Evolutionary conservation across 306 rosid species (phyloP).

Genomic region (Oemleria cerasiformis): DNA sequence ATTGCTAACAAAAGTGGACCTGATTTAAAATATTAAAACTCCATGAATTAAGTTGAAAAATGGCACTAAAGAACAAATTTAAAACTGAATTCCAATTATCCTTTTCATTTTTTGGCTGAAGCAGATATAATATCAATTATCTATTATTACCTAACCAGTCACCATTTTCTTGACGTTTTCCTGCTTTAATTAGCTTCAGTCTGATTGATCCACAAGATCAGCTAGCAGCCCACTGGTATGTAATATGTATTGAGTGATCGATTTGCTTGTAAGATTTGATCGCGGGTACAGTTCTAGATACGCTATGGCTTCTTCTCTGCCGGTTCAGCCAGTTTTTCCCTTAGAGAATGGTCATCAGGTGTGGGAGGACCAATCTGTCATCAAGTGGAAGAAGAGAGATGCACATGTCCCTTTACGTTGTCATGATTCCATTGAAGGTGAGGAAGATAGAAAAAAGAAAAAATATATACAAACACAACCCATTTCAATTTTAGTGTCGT

Average conservation of each 20-base stretch:
- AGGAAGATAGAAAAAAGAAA: not conserved
- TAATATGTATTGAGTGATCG: not conserved
- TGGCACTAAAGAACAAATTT: no score
- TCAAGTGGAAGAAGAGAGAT: slow-evolving; percentile 91
- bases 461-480: not conserved
- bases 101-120: no score
- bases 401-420: slow-evolving; percentile 77
- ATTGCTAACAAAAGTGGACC: no score
- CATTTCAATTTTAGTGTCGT: not conserved
- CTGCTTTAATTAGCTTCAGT: not conserved
- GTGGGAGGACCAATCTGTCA: slow-evolving; percentile 90
- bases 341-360: slow-evolving; percentile 52
- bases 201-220: slow-evolving; percentile 1
- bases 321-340: slow-evolving; percentile 46
- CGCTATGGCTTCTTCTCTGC: slow-evolving; percentile 49
- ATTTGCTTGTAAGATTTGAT: not conserved
- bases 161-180: not conserved
- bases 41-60: no score
- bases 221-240: not conserved
- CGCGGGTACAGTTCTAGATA: not conserved
- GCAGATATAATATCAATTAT: no score
- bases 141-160: not conserved
- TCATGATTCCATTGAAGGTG: slow-evolving; percentile 94
- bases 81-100: no score
- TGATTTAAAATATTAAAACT: no score